These are phyloP conservation scores for Penicilliopsis zonata DNA, from an alignment of 495 filamentous ascomycete species.

Conservation along the genomic window DNA sequence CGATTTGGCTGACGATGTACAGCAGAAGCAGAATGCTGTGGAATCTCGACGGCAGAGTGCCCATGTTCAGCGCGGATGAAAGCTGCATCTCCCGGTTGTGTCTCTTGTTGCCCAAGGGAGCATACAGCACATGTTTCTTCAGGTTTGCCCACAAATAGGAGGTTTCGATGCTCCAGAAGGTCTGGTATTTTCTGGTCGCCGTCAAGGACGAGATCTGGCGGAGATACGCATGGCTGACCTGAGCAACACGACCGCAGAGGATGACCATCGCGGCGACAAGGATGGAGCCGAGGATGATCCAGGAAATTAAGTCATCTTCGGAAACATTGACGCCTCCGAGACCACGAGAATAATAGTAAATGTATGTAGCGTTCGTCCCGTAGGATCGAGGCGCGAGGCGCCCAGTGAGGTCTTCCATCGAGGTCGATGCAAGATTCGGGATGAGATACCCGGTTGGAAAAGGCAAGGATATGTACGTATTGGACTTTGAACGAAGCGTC, in stretches of 20 bases:
- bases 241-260: constrained; percentile 43
- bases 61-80: constrained; percentile 75
- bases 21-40: constrained; percentile 62
- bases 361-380: constrained; percentile 27
- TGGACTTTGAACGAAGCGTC: too few relatives aligned
- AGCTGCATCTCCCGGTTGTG: constrained; percentile 85
- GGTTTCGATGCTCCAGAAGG: constrained; percentile 53
- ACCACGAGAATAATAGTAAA: constrained; percentile 32
- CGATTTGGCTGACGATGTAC: constrained; percentile 66
- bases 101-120: constrained; percentile 68
- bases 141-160: constrained; percentile 54
- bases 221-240: constrained; percentile 53
- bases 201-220: constrained; percentile 60
- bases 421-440: constrained; percentile 7
- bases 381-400: constrained; percentile 20
- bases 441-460: too few relatives aligned
- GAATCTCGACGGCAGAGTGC: constrained; percentile 78
- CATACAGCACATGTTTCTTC: constrained; percentile 73
- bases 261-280: constrained; percentile 35
- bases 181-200: constrained; percentile 33
- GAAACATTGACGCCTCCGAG: constrained; percentile 31
- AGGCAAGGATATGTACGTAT: too few relatives aligned
- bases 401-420: constrained; percentile 24
- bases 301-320: constrained; percentile 28
- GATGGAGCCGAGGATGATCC: constrained; percentile 35